Conservation (phyloP, 805 yeast genomes). For the Limtongia smithiae region DNA sequence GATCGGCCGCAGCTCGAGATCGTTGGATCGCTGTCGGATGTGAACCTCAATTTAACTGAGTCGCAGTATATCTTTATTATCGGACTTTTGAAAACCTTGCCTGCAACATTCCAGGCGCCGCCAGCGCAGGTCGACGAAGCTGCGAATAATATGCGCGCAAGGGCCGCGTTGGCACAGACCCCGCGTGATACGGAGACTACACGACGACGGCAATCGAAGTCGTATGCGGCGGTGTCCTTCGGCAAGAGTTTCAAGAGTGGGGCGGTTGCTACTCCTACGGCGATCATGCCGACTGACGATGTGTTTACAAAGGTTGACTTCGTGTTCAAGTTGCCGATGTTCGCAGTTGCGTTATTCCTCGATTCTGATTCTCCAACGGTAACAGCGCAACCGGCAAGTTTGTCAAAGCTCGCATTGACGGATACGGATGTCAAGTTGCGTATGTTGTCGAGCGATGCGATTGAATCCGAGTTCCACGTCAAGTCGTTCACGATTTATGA, state of each 20-base stretch:
- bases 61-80: constrained; percentile 30
- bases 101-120: constrained; percentile 26
- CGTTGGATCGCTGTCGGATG: constrained; percentile 31
- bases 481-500: constrained; percentile 77
- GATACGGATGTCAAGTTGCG: constrained; percentile 51
- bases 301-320: constrained; percentile 31
- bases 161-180: background rate
- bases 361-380: constrained; percentile 30
- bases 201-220: constrained; percentile 14
- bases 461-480: constrained; percentile 58
- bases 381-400: constrained; percentile 31
- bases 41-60: constrained; percentile 30
- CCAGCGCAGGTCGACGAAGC: constrained; percentile 19
- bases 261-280: background rate
- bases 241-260: constrained; percentile 3
- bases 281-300: background rate
- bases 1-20: constrained; percentile 30
- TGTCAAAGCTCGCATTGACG: constrained; percentile 60
- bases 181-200: constrained; percentile 1
- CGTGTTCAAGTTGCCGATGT: constrained; percentile 22
- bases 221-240: constrained; percentile 1
- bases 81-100: constrained; percentile 25
- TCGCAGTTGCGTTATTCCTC: constrained; percentile 31
- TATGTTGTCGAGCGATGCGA: constrained; percentile 53
- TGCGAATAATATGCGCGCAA: constrained; percentile 5